These are phyloP conservation scores for Amphicarpaea edgeworthii DNA, from an alignment of 306 rosid species.

Conservation along the genomic window DNA sequence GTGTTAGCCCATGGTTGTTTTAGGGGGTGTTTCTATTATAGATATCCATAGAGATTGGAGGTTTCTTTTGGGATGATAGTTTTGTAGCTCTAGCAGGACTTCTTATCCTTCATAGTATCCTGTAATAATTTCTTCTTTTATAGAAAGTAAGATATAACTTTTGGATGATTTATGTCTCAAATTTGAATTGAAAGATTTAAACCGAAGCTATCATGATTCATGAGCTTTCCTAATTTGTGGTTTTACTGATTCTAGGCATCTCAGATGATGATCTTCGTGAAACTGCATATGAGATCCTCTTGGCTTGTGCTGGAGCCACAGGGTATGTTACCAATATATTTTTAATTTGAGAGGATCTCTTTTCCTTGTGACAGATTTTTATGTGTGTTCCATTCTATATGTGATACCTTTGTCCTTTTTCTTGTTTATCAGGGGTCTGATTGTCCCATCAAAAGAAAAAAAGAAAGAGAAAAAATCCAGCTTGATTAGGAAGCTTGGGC, in stretches of 20 bases:
- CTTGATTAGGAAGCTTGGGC: slow-evolving; percentile 94
- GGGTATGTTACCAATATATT: slow-evolving; percentile 65
- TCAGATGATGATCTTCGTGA: slow-evolving; percentile 94
- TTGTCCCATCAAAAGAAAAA: slow-evolving; percentile 94
- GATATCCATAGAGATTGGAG: slow-evolving; percentile 29
- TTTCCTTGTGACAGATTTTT: slow-evolving; percentile 25
- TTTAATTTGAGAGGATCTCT: slow-evolving; percentile 33
- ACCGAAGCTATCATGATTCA: slow-evolving; percentile 6
- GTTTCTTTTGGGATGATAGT: slow-evolving; percentile 11
- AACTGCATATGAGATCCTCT: slow-evolving; percentile 89
- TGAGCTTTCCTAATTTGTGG: slow-evolving; percentile 32
- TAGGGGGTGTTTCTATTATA: not conserved
- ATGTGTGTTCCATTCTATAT: slow-evolving; percentile 32
- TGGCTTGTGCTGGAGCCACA: slow-evolving; percentile 98
- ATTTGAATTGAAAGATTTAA: slow-evolving; percentile 28
- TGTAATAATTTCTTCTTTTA: slow-evolving; percentile 12
- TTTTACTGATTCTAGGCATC: slow-evolving; percentile 66
- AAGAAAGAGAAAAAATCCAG: slow-evolving; percentile 88
- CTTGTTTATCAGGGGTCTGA: slow-evolving; percentile 77
- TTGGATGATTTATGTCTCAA: slow-evolving; percentile 40
- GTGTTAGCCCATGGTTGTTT: not conserved
- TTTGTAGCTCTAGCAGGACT: slow-evolving; percentile 27
- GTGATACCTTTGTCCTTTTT: slow-evolving; percentile 24
- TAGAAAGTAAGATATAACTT: slow-evolving; percentile 15
- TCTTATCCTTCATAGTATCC: slow-evolving; percentile 20